Evolutionary conservation across 2,329 filamentous ascomycete species (phyloP).

Genomic region (Tolypocladium inflatum): DNA sequence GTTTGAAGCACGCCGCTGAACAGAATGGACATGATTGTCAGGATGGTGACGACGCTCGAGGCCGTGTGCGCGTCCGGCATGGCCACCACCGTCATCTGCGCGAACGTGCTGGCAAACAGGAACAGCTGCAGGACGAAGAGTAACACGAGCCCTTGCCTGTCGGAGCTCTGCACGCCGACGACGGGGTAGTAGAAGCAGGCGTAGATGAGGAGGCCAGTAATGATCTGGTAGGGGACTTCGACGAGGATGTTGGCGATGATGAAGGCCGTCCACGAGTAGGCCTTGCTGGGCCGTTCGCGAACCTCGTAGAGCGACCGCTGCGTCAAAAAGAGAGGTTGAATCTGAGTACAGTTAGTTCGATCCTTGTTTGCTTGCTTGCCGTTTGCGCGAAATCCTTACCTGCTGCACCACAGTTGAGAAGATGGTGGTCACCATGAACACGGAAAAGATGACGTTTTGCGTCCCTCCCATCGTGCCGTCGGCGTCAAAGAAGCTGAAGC

Average conservation of each 20-base stretch:
- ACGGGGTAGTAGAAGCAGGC: constrained; percentile 61
- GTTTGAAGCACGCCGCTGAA: constrained; percentile 58
- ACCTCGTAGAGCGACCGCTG: constrained; percentile 70
- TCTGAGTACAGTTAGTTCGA: constrained; percentile 24
- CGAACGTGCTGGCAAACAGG: constrained; percentile 63
- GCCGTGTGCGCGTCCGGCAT: constrained; percentile 62
- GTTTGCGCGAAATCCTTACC: constrained; percentile 14
- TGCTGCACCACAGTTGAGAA: constrained; percentile 63
- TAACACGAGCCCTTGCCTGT: constrained; percentile 55
- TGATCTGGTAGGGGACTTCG: constrained; percentile 61
- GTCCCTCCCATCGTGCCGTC: constrained; percentile 55
- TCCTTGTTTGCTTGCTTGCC: too few species aligned
- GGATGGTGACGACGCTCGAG: constrained; percentile 49
- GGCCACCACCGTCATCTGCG: constrained; percentile 63
- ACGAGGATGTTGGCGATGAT: constrained; percentile 62
- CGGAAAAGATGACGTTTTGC: constrained; percentile 63
- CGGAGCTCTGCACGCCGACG: constrained; percentile 34
- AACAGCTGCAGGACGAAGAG: constrained; percentile 57
- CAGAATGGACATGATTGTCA: constrained; percentile 48
- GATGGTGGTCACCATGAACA: constrained; percentile 69
- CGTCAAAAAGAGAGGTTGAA: constrained; percentile 68
- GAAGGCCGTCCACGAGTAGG: constrained; percentile 69
- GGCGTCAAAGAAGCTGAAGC: constrained; percentile 57
- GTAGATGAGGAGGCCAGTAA: constrained; percentile 55
- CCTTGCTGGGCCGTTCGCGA: constrained; percentile 63